These are phyloP conservation scores for Tricholoma bakamatsutake DNA, from an alignment of 768 basidiomycete species.

Conservation along the genomic window DNA sequence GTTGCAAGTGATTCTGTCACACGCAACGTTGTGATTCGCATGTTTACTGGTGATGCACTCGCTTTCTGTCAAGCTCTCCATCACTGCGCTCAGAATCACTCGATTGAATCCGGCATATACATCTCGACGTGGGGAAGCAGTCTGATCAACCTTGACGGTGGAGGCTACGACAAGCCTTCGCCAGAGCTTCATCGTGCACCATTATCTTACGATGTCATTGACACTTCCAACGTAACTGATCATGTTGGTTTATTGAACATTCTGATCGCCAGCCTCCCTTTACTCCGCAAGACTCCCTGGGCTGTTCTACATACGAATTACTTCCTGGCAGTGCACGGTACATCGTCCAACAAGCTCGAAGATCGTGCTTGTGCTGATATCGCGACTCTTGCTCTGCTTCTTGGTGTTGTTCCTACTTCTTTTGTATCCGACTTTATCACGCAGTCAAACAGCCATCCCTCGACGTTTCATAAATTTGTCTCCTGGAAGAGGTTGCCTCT, in stretches of 20 bases:
- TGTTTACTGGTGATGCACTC: slow-evolving; percentile 23
- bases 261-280: slow-evolving; percentile 23
- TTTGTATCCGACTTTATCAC: slow-evolving; percentile 30
- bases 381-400: slow-evolving; percentile 25
- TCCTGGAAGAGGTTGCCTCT: background rate
- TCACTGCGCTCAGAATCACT: slow-evolving; percentile 2
- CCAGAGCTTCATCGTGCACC: slow-evolving; percentile 17
- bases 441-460: slow-evolving; percentile 25
- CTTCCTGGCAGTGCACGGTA: slow-evolving; percentile 16
- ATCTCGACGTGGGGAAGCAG: slow-evolving; percentile 20
- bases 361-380: slow-evolving; percentile 28
- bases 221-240: slow-evolving; percentile 36
- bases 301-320: slow-evolving; percentile 30
- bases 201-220: slow-evolving; percentile 30
- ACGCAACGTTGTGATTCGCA: slow-evolving; percentile 15
- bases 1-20: background rate
- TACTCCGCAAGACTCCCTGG: slow-evolving; percentile 14
- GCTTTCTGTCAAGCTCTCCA: slow-evolving; percentile 23
- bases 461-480: slow-evolving; percentile 5
- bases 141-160: slow-evolving; percentile 19
- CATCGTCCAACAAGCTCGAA: slow-evolving; percentile 25
- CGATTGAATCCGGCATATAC: slow-evolving; percentile 8
- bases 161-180: slow-evolving; percentile 12
- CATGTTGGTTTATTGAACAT: slow-evolving; percentile 35
- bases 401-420: slow-evolving; percentile 29